These are phyloP conservation scores for Dipodascus albidus DNA, from an alignment of 805 yeast species.

Conservation along the genomic window DNA sequence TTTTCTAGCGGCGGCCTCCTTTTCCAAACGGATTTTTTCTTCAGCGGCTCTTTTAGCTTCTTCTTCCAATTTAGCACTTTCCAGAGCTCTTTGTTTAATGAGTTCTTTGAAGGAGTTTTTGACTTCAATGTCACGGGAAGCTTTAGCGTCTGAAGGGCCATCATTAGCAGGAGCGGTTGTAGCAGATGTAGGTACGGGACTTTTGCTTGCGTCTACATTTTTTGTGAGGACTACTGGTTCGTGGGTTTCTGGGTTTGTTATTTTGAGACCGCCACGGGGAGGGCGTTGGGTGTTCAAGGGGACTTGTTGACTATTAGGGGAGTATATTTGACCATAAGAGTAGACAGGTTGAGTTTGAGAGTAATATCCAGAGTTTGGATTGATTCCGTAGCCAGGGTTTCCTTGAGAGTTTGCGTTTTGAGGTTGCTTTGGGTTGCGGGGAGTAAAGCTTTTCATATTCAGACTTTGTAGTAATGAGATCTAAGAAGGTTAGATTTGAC, in stretches of 20 bases:
- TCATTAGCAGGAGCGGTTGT: constrained; percentile 3
- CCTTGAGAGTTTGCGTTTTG: constrained; percentile 1
- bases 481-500: background rate
- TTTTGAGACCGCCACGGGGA: background rate
- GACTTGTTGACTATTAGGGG: background rate
- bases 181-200: constrained; percentile 2
- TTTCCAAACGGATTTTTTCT: constrained; percentile 8
- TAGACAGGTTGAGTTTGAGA: background rate
- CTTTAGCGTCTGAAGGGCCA: constrained; percentile 3
- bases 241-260: background rate
- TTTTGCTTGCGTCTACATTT: constrained; percentile 4
- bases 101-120: constrained; percentile 12
- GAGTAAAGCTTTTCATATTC: background rate
- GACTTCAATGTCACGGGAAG: constrained; percentile 6
- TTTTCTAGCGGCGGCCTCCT: constrained; percentile 9
- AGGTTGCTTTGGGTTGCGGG: constrained; percentile 1
- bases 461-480: background rate
- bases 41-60: constrained; percentile 6
- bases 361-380: background rate
- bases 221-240: constrained; percentile 4
- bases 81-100: constrained; percentile 9
- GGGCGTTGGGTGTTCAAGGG: background rate
- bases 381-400: background rate
- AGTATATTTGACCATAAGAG: background rate
- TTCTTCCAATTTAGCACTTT: constrained; percentile 8